Base-by-base conservation (phyloP, 2,329 filamentous ascomycete genomes). In the Coniella lustricola region DNA sequence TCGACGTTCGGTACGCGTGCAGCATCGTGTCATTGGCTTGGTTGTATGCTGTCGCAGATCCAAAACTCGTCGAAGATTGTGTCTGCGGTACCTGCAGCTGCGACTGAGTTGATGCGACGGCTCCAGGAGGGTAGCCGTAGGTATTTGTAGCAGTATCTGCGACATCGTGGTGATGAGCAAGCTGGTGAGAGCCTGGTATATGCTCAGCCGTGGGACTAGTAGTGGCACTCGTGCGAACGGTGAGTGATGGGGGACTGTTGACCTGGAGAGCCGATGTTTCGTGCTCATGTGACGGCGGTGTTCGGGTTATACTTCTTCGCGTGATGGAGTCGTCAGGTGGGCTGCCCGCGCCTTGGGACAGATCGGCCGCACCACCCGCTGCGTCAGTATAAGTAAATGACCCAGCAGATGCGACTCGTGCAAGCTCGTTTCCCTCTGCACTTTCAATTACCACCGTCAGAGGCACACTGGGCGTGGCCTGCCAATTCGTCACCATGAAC, bases 81-180 rank as follows among this genome's bases (percentile, higher is more conserved):
- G 47, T 34, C 20, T 46, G 47, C 14, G 40, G 47, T 4, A 50
- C 55, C 38, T 69, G 67, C 7, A 59, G 54, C 44, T 67, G 65
- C 52, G 73, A 54, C 14, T 60, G 60, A n/a, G 57, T 54, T 33
- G 59, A 60, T 10, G 60, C 52, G 38, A 65, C 62, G 70, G 72
- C 62, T 72, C 72, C 72, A 54, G 76, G 72, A 56, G 70, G 74
- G 59, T 79, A 82, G 41, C 70, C 69, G 56, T 79, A 79, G 38
- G 73, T 74, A 63, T 77, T 75, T 67, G 76, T 64, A 77, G 68
- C 51, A 68, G 73, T 46, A 57, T 73, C 56, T 59, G 60, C 54
- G 57, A 60, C 56, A 55, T 54, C 38, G 17, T 48, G 49, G 17
- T 40, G 43, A n/a, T 36, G 44, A 5, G 41, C 41, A 34, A 59